Evolutionary conservation across 495 filamentous ascomycete genomes (phyloP).

Genomic region (Trichoderma reesei): DNA sequence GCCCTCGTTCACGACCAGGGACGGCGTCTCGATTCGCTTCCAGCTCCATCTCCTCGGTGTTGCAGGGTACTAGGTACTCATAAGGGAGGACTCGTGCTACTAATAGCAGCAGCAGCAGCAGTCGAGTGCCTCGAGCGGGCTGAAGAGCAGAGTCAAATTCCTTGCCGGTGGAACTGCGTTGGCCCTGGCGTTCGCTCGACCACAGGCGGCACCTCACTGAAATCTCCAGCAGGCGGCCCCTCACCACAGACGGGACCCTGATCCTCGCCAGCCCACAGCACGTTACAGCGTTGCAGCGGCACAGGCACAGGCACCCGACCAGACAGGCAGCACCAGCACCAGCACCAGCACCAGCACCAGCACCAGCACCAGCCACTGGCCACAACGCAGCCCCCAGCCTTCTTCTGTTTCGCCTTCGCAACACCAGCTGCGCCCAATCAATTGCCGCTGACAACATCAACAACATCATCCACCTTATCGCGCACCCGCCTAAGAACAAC

Average conservation of each 20-base stretch:
- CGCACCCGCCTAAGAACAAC: background rate
- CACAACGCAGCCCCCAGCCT: constrained; percentile 1
- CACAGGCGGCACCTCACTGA: too few species aligned
- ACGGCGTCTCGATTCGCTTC: too few species aligned
- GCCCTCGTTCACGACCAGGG: too few species aligned
- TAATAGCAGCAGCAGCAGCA: too few species aligned
- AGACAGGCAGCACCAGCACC: background rate
- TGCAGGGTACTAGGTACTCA: too few species aligned
- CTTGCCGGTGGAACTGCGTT: background rate
- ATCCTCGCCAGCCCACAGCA: background rate
- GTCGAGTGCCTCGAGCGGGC: too few species aligned
- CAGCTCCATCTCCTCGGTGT: too few species aligned
- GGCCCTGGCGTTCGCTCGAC: background rate
- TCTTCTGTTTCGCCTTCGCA: constrained; percentile 4
- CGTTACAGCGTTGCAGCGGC: background rate
- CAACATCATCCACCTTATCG: background rate
- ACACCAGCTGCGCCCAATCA: constrained; percentile 5
- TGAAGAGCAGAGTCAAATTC: too few species aligned
- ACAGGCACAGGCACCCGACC: too few species aligned
- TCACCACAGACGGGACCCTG: too few species aligned
- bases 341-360: background rate
- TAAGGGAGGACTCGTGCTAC: too few species aligned
- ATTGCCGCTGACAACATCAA: constrained; percentile 5
- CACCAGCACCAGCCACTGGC: background rate
- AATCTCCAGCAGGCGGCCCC: background rate